These are phyloP conservation scores for Erodium moschatum DNA, from an alignment of 441 rosid species.

Conservation along the genomic window DNA sequence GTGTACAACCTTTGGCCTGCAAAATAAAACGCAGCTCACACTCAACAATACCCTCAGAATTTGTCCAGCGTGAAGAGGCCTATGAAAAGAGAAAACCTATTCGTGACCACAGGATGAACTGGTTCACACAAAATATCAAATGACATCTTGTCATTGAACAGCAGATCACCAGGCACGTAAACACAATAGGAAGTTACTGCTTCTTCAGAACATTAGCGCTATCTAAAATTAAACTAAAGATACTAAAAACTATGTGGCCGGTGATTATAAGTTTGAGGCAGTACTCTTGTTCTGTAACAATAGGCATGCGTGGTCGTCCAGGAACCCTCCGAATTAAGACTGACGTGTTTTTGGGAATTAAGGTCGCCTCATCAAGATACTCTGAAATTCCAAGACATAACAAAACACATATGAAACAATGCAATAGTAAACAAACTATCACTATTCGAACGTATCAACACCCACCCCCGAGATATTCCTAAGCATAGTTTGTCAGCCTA, in stretches of 20 bases:
- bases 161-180: background rate
- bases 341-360: conserved; percentile 95
- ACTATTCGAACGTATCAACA: background rate
- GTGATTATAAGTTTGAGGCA: conserved; percentile 43
- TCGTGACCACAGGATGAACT: background rate
- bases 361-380: conserved; percentile 87
- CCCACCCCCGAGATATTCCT: background rate
- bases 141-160: background rate
- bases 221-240: conserved; percentile 14
- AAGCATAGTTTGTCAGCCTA: background rate
- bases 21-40: conserved; percentile 22
- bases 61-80: conserved; percentile 12
- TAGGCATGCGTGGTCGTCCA: conserved; percentile 91
- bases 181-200: conserved; percentile 4
- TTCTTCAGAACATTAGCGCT: background rate
- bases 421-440: background rate
- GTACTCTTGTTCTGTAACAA: conserved; percentile 84
- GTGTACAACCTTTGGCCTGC: conserved; percentile 60
- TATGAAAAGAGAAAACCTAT: background rate
- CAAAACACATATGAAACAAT: conserved; percentile 14
- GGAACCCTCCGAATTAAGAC: conserved; percentile 97
- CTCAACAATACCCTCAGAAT: conserved; percentile 27
- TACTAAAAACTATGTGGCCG: conserved; percentile 17
- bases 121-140: background rate
- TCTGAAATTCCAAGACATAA: conserved; percentile 79